Base-by-base conservation (phyloP, 768 basidiomycete species). In the Tulasnella sp. region DNA sequence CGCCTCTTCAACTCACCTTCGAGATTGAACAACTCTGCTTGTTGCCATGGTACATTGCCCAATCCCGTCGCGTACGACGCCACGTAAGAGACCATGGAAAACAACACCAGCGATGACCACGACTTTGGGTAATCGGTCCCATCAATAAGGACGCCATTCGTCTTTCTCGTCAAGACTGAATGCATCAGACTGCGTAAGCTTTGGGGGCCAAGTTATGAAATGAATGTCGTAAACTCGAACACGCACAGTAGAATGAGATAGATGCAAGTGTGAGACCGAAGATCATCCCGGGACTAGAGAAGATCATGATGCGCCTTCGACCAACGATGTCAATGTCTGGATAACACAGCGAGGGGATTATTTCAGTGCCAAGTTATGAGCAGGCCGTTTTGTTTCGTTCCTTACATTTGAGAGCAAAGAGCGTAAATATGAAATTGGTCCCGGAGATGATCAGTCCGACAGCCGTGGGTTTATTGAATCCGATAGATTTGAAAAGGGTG, bases 1-100 rank as follows among this genome's bases (percentile, higher is more conserved):
- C n/a, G n/a, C n/a, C 34, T 38, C 34, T 38, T 38, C 34, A 13
- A 68, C 71, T 27, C 43, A 80, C 82, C 81, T 75, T 88, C 85
- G 41, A 90, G 77, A 19, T 77, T 75, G 71, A 91, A 91, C 10
- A 92, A 76, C 68, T 90, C 88, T 45, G 86, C 87, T 69, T 89
- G 88, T 66, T 88, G 86, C 88, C 88, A 90, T 0, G 88, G 88
- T 1, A 88, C 81, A 65, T 87, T 86, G 0, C 87, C 87, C 15
- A 88, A 72, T 3, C 87, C 84, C 2, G 79, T 84, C 0, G 86
- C 89, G 66, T 91, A 92, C 9, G 84, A 84, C 0, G 85, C 85
- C 21, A 89, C 87, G 70, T 85, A 91, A 64, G 86, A 67, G 64
- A 92, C 81, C 85, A 91, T 90, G n/a, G 84, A 79, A 4, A 84